Evolutionary conservation across 2,329 filamentous ascomycete genomes (phyloP), one percentile per base, ranked within the genome.

Genomic region (Aureobasidium sp.): DNA sequence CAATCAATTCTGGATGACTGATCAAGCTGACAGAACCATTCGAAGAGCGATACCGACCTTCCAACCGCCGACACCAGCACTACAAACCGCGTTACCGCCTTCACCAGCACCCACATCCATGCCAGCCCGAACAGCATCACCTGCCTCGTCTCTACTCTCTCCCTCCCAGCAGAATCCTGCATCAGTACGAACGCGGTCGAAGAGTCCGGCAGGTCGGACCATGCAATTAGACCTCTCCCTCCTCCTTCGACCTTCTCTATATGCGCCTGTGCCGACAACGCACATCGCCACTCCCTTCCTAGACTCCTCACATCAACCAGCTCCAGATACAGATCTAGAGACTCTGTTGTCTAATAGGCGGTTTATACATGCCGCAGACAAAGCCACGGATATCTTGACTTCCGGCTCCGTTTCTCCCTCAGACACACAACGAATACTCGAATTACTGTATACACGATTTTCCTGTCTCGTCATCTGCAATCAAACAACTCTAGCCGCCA

Each of bases 191-290:
- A 69, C 41, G 27, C 37, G 62, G 64, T 55, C 64, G 46, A 32
- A 62, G 56, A 66, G 61, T 60, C 58, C 29, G 17, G 32, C 64
- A 42, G 20, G 37, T 48, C 62, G 61, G 9, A 63, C 56, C 36
- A 74, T 55, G 64, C 72, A 65, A 39, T 88, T 89, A 69, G 88
- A 96, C 76, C 89, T 96, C 67, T 85, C 87, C 20, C 93, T 88
- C 72, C 85, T 97, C 50, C 83, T 94, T 12, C 84, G 87, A 23
- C 87, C 90, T 3, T 85, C 90, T 66, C 87, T 92, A 62, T 97
- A 93, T 77, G 92, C 96, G 71, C 85, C 88, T 1, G 79, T 97
- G 27, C 86, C 88, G 0, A 71, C 82, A 82, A 17, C 80, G 85
- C 78, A 82, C 56, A 76, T 85, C 48, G 82, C 84, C 4, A 75